Evolutionary conservation across 1,139 yeast species (phyloP).

Genomic region (Lodderomyces margitis): DNA sequence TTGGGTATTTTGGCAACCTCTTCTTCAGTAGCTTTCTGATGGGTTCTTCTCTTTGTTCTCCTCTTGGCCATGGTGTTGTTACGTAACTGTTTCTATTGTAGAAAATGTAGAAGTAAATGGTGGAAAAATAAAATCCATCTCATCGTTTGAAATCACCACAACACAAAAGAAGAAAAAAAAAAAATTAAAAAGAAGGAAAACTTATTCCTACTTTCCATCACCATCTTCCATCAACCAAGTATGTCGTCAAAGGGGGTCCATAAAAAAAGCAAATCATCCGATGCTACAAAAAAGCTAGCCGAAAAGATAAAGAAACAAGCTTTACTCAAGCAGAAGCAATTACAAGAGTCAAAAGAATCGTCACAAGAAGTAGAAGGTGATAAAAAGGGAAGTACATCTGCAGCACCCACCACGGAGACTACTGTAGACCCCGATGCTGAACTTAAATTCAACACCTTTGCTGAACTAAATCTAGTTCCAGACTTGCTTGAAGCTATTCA

Average conservation of each 20-base stretch:
- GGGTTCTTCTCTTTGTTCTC: conserved; percentile 79
- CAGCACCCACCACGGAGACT: conserved; percentile 8
- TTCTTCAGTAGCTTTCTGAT: conserved; percentile 63
- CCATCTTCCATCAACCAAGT: conserved; percentile 1
- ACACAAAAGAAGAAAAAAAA: conserved; percentile 5
- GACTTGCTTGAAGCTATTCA: conserved; percentile 81
- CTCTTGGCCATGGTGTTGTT: conserved; percentile 37
- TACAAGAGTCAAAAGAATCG: conserved; percentile 13
- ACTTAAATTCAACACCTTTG: conserved; percentile 40
- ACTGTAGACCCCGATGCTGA: conserved; percentile 23
- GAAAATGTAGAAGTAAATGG: neutral
- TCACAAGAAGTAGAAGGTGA: conserved; percentile 10
- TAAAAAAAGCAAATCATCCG: conserved; percentile 18
- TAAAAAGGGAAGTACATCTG: conserved; percentile 11
- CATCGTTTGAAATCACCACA: conserved; percentile 7
- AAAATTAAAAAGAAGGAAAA: conserved; percentile 3
- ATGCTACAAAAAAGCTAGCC: conserved; percentile 36
- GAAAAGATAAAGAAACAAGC: conserved; percentile 58
- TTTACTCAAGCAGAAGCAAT: conserved; percentile 24
- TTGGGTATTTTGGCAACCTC: conserved; percentile 75
- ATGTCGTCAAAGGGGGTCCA: conserved; percentile 16
- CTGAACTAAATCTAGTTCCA: conserved; percentile 66
- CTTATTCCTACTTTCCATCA: too few relatives aligned
- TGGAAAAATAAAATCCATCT: conserved; percentile 5
- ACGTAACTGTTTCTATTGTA: neutral